phyloP scores from a whole-genome alignment of 2,329 filamentous ascomycete genomes.

The Verticillium tricorpus region DNA sequence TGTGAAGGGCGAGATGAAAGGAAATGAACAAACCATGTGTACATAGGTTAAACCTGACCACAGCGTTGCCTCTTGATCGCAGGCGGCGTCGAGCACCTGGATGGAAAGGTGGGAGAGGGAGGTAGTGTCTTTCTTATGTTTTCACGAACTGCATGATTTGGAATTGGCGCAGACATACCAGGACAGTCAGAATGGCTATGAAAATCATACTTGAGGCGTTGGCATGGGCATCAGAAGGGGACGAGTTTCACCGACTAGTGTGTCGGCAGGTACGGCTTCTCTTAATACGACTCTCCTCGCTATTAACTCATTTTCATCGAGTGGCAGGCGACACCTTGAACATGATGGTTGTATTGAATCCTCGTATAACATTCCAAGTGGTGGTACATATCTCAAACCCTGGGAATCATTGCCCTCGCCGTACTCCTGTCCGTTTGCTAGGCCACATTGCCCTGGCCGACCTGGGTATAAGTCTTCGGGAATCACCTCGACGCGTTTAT shows the following conservation, averaged over 20 bases:
- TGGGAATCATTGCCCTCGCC: no score
- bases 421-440: neutral
- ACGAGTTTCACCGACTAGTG: neutral
- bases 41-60: neutral
- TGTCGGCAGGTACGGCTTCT: neutral
- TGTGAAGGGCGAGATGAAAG: slow-evolving; percentile 20
- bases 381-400: no score
- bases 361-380: no score
- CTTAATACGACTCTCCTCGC: neutral
- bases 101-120: no score
- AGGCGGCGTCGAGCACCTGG: no score
- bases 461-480: neutral
- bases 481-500: neutral
- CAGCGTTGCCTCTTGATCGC: neutral
- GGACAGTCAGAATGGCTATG: neutral
- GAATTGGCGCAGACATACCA: neutral
- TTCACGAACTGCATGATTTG: neutral
- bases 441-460: neutral
- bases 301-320: neutral
- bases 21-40: neutral
- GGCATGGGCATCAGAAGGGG: neutral
- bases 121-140: neutral
- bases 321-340: no score
- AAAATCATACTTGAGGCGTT: neutral
- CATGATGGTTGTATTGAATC: no score